Percentiles rank a stretch among this genome's conserved stretches.
These are phyloP conservation scores for Caryopteris hybrid DNA, from an alignment of 305 asterid genomes.

Conservation along the genomic window DNA sequence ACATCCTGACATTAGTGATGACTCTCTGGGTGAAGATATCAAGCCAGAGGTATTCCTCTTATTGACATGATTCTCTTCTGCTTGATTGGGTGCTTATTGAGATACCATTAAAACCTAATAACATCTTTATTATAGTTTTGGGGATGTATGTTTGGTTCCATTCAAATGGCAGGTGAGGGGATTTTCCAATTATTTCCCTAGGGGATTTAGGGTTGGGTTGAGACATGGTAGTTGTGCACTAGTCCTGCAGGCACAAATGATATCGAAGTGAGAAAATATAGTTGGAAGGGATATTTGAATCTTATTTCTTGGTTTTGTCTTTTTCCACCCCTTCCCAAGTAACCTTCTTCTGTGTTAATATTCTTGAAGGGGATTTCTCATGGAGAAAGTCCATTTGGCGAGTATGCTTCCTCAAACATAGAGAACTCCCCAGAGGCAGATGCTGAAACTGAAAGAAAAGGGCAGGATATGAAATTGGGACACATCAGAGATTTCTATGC, in stretches of 20 bases:
- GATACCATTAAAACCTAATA: neutral
- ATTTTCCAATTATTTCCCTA: neutral
- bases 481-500: conserved; percentile 37
- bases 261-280: neutral
- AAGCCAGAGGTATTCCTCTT: conserved; percentile 54
- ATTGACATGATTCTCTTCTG: conserved; percentile 2
- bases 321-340: neutral
- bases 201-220: neutral
- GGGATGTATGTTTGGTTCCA: neutral
- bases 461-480: conserved; percentile 56
- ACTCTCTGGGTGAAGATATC: conserved; percentile 53
- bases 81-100: neutral
- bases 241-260: neutral
- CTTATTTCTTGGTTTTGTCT: neutral
- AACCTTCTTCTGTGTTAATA: conserved; percentile 8
- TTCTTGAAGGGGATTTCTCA: conserved; percentile 50
- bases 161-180: neutral
- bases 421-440: conserved; percentile 58
- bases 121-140: neutral
- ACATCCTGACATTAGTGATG: conserved; percentile 61
- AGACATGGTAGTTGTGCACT: neutral
- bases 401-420: conserved; percentile 61
- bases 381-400: conserved; percentile 68
- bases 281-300: neutral
- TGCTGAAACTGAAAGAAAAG: conserved; percentile 44